Conservation (phyloP, 2,329 filamentous ascomycete genomes). For the Verticillium nubilum region DNA sequence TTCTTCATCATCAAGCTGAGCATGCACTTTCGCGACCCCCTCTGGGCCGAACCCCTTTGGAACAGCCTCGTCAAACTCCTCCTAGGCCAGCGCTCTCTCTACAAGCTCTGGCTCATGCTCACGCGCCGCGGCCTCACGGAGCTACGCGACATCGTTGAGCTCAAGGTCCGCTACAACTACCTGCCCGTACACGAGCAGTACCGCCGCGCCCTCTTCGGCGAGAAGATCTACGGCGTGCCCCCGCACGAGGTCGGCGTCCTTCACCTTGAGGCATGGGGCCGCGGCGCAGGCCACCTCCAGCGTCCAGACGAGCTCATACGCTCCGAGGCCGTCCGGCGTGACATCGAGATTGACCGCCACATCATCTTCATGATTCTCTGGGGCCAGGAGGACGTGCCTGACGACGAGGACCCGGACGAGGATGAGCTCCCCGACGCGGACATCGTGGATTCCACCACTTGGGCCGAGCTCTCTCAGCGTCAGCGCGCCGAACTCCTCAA, state of each 20-base stretch:
- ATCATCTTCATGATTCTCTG: conserved; percentile 55
- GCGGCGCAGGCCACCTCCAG: conserved; percentile 37
- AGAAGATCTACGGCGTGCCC: conserved; percentile 45
- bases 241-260: conserved; percentile 43
- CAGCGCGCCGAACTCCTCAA: neutral
- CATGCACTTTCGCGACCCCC: conserved; percentile 62
- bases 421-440: neutral
- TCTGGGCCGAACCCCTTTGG: conserved; percentile 50
- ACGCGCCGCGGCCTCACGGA: conserved; percentile 46
- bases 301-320: conserved; percentile 55
- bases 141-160: conserved; percentile 45
- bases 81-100: conserved; percentile 52
- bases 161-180: conserved; percentile 55
- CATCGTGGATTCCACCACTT: neutral
- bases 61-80: conserved; percentile 50
- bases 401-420: conserved; percentile 1
- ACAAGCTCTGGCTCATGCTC: conserved; percentile 54
- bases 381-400: conserved; percentile 48
- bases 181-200: conserved; percentile 19
- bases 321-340: conserved; percentile 46
- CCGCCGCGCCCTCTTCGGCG: conserved; percentile 11
- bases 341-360: conserved; percentile 46
- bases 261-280: conserved; percentile 53
- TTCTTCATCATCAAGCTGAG: conserved; percentile 68
- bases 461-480: neutral